Conservation (phyloP, 352 stramenopile species). For the Globisporangium canariense region DNA sequence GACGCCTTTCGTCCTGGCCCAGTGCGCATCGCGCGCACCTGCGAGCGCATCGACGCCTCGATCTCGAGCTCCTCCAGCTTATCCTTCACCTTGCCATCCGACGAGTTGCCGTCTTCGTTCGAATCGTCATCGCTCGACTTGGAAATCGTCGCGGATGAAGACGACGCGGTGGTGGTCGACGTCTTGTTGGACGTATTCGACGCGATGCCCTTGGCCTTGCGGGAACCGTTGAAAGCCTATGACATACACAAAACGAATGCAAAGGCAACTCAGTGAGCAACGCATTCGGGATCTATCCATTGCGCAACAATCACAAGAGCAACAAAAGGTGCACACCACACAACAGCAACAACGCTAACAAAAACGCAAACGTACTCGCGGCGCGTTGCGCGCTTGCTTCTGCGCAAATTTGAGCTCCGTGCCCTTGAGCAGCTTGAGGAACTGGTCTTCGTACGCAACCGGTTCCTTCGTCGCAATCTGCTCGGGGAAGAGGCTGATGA, state of each 20-base stretch:
- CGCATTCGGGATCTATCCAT: not conserved
- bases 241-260: not conserved
- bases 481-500: constrained; percentile 66
- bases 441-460: constrained; percentile 81
- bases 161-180: constrained; percentile 22
- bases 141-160: constrained; percentile 35
- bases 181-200: constrained; percentile 50
- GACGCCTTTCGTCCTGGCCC: constrained; percentile 49
- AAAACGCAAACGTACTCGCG: constrained; percentile 29
- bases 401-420: constrained; percentile 65
- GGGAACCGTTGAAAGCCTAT: constrained; percentile 58
- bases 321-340: not conserved
- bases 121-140: constrained; percentile 46
- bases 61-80: constrained; percentile 58
- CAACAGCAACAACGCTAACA: not conserved
- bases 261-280: not conserved
- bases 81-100: constrained; percentile 48
- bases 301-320: not conserved
- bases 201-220: constrained; percentile 54
- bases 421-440: constrained; percentile 74
- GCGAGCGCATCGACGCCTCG: constrained; percentile 39
- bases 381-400: constrained; percentile 57
- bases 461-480: constrained; percentile 69
- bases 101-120: constrained; percentile 57
- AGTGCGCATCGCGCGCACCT: constrained; percentile 59